Evolutionary conservation across 805 yeast species (phyloP), one percentile per base, ranked within the genome.

Genomic region (Yamadazyma insecticola): DNA sequence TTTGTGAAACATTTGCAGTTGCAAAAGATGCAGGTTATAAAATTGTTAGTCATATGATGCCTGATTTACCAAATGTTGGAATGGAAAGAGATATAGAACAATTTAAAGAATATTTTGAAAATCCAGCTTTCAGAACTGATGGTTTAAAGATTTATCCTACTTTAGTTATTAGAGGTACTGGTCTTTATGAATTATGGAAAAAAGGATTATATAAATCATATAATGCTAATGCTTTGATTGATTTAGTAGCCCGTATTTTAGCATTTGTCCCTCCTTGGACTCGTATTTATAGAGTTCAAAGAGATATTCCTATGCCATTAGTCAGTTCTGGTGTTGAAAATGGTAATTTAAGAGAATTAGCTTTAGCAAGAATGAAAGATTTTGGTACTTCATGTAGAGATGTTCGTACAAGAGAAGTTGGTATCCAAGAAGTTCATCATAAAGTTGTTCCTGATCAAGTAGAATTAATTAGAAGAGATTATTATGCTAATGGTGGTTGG

Each of bases 261-360:
- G 96, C 97, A 0, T 68, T 92, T 36, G 97, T 92, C 5, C 98
- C 98, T 16, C 98, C 98, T 3, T 92, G 98, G 98, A 92, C 98
- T 3, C 79, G 98, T 63, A 92, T 92, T 47, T 92, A 92, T 58
- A 80, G 98, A 58, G 98, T 92, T 14, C 98, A 92, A 63, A 76
- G 98, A 67, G 98, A 92, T 70, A 92, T 92, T 35, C 98, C 98
- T 13, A 92, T 92, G 98, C 98, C 98, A 0, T 69, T 92, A 45
- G 98, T 92, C 25, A 84, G 96, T 0, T 83, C 96, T 1, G 98
- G 98, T 49, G 98, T 92, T 24, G 98, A 92, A 48, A 92, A 92
- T 57, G 98, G 98, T 48, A 92, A 92, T 51, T 70, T 92, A 51
- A 73, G 98, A 53, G 98, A 92, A 57, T 68, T 92, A 44, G 97